Evolutionary conservation across 2,329 filamentous ascomycete genomes (phyloP).

Genomic region (Diplocarpon mali): DNA sequence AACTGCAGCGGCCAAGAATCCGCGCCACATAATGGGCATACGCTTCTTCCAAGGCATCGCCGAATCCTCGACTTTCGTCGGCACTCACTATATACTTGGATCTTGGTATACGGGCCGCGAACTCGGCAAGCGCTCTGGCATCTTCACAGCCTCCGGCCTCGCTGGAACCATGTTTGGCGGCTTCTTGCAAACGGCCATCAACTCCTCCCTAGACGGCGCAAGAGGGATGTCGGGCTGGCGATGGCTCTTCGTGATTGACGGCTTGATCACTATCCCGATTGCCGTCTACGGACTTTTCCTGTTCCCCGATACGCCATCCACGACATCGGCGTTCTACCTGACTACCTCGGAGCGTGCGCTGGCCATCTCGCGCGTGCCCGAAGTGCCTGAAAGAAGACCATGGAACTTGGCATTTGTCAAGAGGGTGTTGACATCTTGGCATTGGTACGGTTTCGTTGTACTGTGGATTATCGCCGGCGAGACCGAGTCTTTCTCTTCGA

Average conservation of each 20-base stretch:
- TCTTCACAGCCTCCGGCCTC: slow-evolving; percentile 49
- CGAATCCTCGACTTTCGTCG: slow-evolving; percentile 46
- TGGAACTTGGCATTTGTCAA: slow-evolving; percentile 39
- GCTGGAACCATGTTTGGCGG: slow-evolving; percentile 52
- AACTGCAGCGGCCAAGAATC: slow-evolving; percentile 40
- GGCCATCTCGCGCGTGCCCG: slow-evolving; percentile 34
- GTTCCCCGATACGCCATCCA: slow-evolving; percentile 34
- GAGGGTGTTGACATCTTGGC: slow-evolving; percentile 46
- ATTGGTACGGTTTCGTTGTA: slow-evolving; percentile 55
- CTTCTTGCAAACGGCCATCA: slow-evolving; percentile 42
- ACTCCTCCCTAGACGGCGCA: slow-evolving; percentile 27
- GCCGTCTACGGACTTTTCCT: slow-evolving; percentile 41
- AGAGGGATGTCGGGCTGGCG: slow-evolving; percentile 41
- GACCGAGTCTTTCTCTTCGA: slow-evolving; percentile 58
- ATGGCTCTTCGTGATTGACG: slow-evolving; percentile 42
- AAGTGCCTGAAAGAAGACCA: slow-evolving; percentile 31
- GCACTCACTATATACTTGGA: slow-evolving; percentile 47
- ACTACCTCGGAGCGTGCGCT: slow-evolving; percentile 31
- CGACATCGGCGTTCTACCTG: slow-evolving; percentile 33
- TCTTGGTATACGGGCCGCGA: slow-evolving; percentile 51
- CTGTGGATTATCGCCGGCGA: slow-evolving; percentile 63
- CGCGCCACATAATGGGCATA: slow-evolving; percentile 47
- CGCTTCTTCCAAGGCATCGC: slow-evolving; percentile 44
- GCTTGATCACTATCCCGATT: slow-evolving; percentile 44
- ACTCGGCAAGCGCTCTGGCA: slow-evolving; percentile 48